Evolutionary conservation across 495 filamentous ascomycete genomes (phyloP).

Genomic region (Talaromyces adpressus): DNA sequence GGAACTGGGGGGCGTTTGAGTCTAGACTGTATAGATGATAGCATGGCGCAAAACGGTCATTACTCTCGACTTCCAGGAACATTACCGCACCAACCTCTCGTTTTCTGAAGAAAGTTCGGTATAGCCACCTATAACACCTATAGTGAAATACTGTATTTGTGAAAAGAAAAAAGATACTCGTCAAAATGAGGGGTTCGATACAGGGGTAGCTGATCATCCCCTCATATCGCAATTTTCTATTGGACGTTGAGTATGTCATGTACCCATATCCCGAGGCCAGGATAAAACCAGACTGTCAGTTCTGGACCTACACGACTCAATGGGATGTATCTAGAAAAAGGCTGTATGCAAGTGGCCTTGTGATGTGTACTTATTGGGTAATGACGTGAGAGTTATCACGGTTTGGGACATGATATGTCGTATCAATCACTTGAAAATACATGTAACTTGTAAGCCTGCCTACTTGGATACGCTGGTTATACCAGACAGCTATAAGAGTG

Average conservation of each 20-base stretch:
- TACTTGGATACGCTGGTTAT: neutral
- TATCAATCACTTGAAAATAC: neutral
- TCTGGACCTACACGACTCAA: neutral
- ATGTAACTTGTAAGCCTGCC: neutral
- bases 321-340: neutral
- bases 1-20: neutral
- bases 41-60: neutral
- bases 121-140: neutral
- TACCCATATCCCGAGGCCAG: neutral
- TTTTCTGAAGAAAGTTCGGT: neutral
- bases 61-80: neutral
- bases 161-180: neutral
- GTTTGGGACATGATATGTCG: neutral
- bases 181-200: neutral
- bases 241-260: neutral
- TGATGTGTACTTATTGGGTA: neutral
- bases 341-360: neutral
- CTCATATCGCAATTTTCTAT: neutral
- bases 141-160: neutral
- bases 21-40: neutral
- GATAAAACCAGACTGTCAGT: neutral
- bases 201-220: neutral
- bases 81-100: neutral
- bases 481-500: neutral
- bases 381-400: neutral